Evolutionary conservation across 208 protist species (phyloP), one percentile per base, ranked within the genome.

Genomic region (Trypanosoma grayi): DNA sequence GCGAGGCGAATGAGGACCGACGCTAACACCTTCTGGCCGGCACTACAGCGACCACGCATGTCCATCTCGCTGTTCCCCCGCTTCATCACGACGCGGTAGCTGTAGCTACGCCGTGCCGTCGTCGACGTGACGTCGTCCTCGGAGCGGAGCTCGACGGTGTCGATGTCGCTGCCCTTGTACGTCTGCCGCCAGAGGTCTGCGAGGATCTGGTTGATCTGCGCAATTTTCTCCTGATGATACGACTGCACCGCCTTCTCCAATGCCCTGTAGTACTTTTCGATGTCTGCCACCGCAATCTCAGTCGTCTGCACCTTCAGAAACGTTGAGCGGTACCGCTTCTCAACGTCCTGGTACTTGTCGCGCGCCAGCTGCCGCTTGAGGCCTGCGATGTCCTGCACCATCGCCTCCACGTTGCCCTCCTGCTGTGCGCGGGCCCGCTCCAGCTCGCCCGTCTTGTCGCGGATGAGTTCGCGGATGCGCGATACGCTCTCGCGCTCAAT

Each of bases 1-100:
- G 99, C 98, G 14, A 99, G 70, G n/a, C 99, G 85, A 68, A 99
- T 99, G 24, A 99, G 83, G 0, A 99, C 74, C 10, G 93, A 99
- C 2, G 99, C 98, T 1, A 99, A 78, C 13, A 99, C 93, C 63
- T 97, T 98, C 66, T 99, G 98, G 14, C 98, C 98, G 0, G 98
- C 98, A 60, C 90, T 98, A 79, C 98, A 99, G 4, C 98, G 87
- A 1, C 98, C 98, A 44, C 97, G 90, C 98, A 99, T 99, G 71
- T 99, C 98, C 51, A 99, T 80, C 61, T 90, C 87, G 2, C 84
- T 91, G 36, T 89, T 97, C 7, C 85, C 94, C 57, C 98, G 97
- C 16, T 88, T 74, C 97, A 99, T 99, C 11, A 98, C 93, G 7
- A 99, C 97, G 45, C 92, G 76, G 75, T 97, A 97, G 51, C 90